Percentiles rank a stretch among this genome's conserved stretches.
Conservation (phyloP, 352 stramenopile genomes). For the Pythium apleroticum region DNA sequence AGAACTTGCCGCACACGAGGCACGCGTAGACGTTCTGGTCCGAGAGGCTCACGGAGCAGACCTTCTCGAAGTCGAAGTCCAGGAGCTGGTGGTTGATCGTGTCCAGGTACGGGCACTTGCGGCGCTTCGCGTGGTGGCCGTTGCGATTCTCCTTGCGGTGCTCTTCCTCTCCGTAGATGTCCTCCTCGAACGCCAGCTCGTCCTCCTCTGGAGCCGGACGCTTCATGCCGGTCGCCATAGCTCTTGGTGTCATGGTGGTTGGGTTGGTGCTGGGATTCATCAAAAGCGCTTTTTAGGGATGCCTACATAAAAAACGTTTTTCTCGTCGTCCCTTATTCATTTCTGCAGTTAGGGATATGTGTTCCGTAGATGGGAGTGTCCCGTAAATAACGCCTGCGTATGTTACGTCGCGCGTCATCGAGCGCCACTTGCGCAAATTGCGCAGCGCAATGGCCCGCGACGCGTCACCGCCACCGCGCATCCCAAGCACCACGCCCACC, state of each 20-base stretch:
- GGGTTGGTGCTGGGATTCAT: not conserved
- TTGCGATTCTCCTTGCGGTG: conserved; percentile 10
- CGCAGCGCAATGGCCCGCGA: conserved; percentile 4
- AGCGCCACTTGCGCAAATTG: not conserved
- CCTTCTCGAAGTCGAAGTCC: conserved; percentile 99
- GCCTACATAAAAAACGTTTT: not conserved
- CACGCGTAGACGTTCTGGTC: conserved; percentile 99
- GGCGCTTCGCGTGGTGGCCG: conserved; percentile 46
- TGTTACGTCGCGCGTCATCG: conserved; percentile 7
- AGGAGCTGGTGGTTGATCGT: conserved; percentile 97
- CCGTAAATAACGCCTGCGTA: conserved; percentile 15
- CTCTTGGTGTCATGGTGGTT: not conserved
- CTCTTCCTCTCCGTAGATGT: conserved; percentile 11
- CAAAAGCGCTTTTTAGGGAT: not conserved
- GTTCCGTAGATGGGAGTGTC: not conserved
- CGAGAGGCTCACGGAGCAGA: conserved; percentile 95
- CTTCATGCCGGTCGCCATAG: conserved; percentile 39
- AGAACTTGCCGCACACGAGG: conserved; percentile 99
- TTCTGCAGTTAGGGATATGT: not conserved
- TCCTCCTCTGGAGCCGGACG: conserved; percentile 34
- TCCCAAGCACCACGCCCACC: not conserved
- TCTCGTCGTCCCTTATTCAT: not conserved
- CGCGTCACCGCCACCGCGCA: not conserved
- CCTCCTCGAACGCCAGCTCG: conserved; percentile 17
- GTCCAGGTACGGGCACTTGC: conserved; percentile 98